Conservation (phyloP, 1,284 basidiomycete species). For the Cutaneotrichosporon sp. region DNA sequence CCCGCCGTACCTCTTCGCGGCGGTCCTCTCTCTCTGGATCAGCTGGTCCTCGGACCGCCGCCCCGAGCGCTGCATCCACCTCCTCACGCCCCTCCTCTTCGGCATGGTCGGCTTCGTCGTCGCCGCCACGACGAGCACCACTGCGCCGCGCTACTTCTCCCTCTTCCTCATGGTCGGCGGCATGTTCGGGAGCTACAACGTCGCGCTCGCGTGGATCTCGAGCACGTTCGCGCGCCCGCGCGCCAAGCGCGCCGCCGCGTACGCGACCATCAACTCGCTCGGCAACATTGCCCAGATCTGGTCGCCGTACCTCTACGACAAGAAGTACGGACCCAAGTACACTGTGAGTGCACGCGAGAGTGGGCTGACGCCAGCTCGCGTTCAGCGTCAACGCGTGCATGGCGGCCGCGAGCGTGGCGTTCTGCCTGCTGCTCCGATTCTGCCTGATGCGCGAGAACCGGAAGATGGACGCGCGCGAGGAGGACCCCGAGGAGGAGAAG, state of each 20-base stretch:
- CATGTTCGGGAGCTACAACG: constrained; percentile 35
- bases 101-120: constrained; percentile 40
- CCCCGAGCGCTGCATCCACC: constrained; percentile 42
- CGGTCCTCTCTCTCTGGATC: constrained; percentile 31
- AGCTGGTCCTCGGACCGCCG: constrained; percentile 30
- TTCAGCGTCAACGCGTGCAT: constrained; percentile 37
- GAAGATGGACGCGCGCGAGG: constrained; percentile 6
- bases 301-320: constrained; percentile 42
- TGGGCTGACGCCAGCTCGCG: too few relatives aligned
- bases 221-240: constrained; percentile 38
- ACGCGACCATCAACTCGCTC: constrained; percentile 35
- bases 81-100: constrained; percentile 44
- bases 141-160: constrained; percentile 41
- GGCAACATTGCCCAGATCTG: constrained; percentile 41
- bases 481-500: constrained; percentile 7
- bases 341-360: too few relatives aligned
- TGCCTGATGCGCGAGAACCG: constrained; percentile 18
- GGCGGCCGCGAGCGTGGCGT: constrained; percentile 24
- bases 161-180: constrained; percentile 44
- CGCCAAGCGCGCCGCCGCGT: constrained; percentile 35
- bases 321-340: constrained; percentile 32
- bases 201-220: constrained; percentile 42
- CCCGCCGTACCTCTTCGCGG: constrained; percentile 41
- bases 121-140: constrained; percentile 32
- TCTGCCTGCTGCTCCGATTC: constrained; percentile 36